These are phyloP conservation scores for Dothiorella sarmentorum DNA, from an alignment of 2,329 filamentous ascomycete genomes.

Conservation along the genomic window DNA sequence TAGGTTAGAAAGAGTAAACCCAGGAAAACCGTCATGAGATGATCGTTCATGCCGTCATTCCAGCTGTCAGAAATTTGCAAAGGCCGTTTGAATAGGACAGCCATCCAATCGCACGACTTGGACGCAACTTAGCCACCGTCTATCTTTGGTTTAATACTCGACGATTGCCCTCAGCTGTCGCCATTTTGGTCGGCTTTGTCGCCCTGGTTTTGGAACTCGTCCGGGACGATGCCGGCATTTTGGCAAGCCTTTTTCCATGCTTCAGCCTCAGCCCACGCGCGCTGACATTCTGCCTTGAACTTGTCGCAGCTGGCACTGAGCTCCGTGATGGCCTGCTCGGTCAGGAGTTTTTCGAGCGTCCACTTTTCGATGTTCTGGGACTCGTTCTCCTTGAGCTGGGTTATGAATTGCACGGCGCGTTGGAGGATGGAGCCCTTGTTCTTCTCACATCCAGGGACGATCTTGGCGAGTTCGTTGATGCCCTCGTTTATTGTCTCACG, in stretches of 20 bases:
- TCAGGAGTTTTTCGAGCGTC: constrained; percentile 85
- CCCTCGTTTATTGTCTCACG: constrained; percentile 98
- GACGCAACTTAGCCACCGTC: background rate
- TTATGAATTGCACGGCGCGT: constrained; percentile 90
- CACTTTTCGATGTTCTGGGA: constrained; percentile 91
- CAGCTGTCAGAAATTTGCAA: background rate
- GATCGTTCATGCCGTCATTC: constrained; percentile 14
- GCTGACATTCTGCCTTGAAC: constrained; percentile 74
- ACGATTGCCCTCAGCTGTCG: constrained; percentile 26
- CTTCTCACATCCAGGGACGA: constrained; percentile 96
- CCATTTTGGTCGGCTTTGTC: constrained; percentile 37
- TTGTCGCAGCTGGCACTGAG: constrained; percentile 84
- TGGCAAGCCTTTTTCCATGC: constrained; percentile 63
- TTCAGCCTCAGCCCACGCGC: constrained; percentile 73
- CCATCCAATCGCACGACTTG: background rate
- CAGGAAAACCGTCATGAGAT: constrained; percentile 12
- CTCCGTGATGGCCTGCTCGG: constrained; percentile 84
- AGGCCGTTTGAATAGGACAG: background rate
- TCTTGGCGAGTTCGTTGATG: constrained; percentile 96
- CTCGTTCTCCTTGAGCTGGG: constrained; percentile 90
- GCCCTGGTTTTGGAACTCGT: constrained; percentile 40
- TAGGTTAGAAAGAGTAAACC: background rate
- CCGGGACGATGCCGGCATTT: constrained; percentile 38
- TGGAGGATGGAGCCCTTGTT: constrained; percentile 97
- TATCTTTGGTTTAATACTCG: background rate